phyloP scores from a whole-genome alignment of 2,329 filamentous ascomycete genomes.

The Emmonsia crescens region DNA sequence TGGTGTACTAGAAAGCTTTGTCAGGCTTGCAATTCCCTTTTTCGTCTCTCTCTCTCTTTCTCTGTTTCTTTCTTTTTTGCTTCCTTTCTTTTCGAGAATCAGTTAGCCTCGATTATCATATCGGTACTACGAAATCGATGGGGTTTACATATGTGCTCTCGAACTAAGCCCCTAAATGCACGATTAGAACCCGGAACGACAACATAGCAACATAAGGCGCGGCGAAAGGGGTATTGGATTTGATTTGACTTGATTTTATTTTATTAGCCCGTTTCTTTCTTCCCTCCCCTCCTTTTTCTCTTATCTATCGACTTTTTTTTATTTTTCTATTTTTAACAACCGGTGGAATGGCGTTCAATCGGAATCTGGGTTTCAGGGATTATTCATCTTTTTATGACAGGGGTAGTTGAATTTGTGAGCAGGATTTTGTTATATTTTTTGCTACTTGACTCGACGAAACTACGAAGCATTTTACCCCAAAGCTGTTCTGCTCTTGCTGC shows the following conservation, averaged over 20 bases:
- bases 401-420: neutral
- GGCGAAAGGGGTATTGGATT: neutral
- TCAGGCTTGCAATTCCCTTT: neutral
- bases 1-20: conserved; percentile 45
- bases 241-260: neutral
- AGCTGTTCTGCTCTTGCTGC: too few relatives aligned
- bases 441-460: too few relatives aligned
- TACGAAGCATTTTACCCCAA: too few relatives aligned
- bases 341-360: neutral
- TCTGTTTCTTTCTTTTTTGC: too few relatives aligned
- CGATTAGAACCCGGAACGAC: neutral
- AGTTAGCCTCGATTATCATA: neutral
- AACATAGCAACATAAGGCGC: neutral
- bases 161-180: neutral
- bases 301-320: neutral
- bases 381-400: neutral
- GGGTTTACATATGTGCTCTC: neutral
- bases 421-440: neutral
- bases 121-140: neutral
- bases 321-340: neutral
- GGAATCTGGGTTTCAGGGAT: neutral
- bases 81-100: neutral
- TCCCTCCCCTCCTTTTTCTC: neutral
- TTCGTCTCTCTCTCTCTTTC: neutral
- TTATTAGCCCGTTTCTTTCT: neutral